Conservation (phyloP, 371 early-diverging fungal species). For the Thermomucor indicae-seudaticae region DNA sequence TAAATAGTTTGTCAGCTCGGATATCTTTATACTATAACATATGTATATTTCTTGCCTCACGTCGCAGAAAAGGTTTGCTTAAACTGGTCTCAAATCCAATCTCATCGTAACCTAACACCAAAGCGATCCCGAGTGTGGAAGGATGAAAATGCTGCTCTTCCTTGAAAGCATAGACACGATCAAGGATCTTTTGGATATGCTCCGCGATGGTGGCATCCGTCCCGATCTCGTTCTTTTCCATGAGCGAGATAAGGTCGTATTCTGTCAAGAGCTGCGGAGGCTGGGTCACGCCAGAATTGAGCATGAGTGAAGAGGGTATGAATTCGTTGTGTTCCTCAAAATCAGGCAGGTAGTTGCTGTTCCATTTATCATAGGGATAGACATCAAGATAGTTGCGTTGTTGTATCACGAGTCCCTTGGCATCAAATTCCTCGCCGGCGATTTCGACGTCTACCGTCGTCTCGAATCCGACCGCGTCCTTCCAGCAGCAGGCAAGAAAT, state of each 20-base stretch:
- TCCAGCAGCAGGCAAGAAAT: conserved; percentile 94
- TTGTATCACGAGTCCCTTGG: conserved; percentile 72
- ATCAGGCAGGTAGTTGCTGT: conserved; percentile 64
- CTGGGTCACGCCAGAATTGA: conserved; percentile 73
- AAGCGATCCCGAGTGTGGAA: conserved; percentile 86
- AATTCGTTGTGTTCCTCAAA: conserved; percentile 75
- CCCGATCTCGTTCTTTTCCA: conserved; percentile 99
- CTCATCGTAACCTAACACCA: conserved; percentile 90
- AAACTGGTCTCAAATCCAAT: conserved; percentile 82
- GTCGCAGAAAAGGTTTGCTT: conserved; percentile 81
- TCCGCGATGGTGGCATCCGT: conserved; percentile 99
- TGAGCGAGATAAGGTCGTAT: conserved; percentile 90
- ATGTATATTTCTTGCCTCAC: conserved; percentile 50
- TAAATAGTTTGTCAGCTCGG: background rate
- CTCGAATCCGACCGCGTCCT: conserved; percentile 92
- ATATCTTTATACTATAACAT: background rate
- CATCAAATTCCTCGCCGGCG: conserved; percentile 66
- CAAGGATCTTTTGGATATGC: conserved; percentile 96
- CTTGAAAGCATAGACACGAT: conserved; percentile 87
- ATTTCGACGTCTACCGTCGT: conserved; percentile 73
- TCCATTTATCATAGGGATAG: conserved; percentile 95
- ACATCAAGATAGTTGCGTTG: conserved; percentile 95
- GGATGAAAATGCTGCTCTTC: conserved; percentile 71
- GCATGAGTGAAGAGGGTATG: conserved; percentile 58
- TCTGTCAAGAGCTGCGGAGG: conserved; percentile 89